Base-by-base conservation (phyloP, 768 basidiomycete species). In the Termitomyces sp. region DNA sequence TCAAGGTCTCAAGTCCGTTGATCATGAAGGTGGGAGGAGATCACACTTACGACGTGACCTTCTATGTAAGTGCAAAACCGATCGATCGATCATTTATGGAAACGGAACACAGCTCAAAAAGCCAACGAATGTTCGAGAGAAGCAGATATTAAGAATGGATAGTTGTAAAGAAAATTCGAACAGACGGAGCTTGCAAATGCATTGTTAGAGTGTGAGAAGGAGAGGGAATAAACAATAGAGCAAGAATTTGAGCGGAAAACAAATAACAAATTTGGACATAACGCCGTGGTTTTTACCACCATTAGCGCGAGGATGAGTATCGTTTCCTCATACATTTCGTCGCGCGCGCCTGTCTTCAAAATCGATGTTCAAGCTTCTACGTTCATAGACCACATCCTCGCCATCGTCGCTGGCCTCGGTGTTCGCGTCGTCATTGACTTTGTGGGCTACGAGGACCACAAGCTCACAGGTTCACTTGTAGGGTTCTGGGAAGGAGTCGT, bases 301-400 rank as follows among this genome's bases (percentile, higher is more conserved):
- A 57, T 54, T 43, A 57, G 48, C 42, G 59, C 55, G 49, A 69
- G 63, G 59, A 72, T 74, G 73, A 72, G 70, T 69, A 65, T 75
- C 71, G 70, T 74, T 65, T 78, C 77, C 63, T 74, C 76, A 55
- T 70, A 72, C 63, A 70, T 75, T 64, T 74, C 76, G 15, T 64
- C 73, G 62, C 70, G 71, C 67, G 69, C 73, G 47, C 67, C 73
- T 57, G 62, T 71, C 58, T 70, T 73, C 68, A 68, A 67, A 47
- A 65, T 77, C 63, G 73, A 73, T 71, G 70, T 70, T 25, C 77
- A 76, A 48, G 51, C 73, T 57, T 65, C 67, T 64, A 70, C 73
- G 37, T 36, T 77, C 68, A 90, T 91, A 88, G 90, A 92, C 70
- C 85, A 82, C 72, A 65, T 91, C 47, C 76, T 84, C 71, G 85